Conservation (phyloP, 1,284 basidiomycete species). For the Cutaneotrichosporon cyanovorans region DNA sequence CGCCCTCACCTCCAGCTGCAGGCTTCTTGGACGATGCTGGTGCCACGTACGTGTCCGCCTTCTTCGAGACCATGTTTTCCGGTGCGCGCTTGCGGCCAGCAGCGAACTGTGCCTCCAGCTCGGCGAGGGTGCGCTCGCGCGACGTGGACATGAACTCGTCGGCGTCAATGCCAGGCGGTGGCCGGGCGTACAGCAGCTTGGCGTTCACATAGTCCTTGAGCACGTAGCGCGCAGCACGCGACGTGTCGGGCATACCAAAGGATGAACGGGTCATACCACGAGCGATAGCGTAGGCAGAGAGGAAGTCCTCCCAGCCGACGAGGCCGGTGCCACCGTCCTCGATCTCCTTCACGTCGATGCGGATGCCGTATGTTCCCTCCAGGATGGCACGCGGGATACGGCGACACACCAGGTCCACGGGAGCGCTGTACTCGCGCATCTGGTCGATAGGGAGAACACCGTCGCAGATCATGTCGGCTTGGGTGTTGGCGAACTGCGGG, state of each 20-base stretch:
- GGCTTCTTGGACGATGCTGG: constrained; percentile 18
- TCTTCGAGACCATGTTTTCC: constrained; percentile 69
- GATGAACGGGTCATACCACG: constrained; percentile 88
- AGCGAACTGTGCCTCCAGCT: constrained; percentile 48
- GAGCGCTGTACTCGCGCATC: constrained; percentile 88
- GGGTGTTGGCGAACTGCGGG: constrained; percentile 93
- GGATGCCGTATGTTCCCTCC: constrained; percentile 81
- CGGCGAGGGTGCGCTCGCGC: constrained; percentile 56
- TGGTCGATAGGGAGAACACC: constrained; percentile 98
- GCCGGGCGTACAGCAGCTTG: constrained; percentile 81
- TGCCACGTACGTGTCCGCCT: constrained; percentile 68
- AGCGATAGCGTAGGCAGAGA: constrained; percentile 86
- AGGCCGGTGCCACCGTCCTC: constrained; percentile 81
- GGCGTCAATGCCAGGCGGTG: constrained; percentile 63
- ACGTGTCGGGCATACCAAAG: constrained; percentile 95
- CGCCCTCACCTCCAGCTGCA: no score
- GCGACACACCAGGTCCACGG: constrained; percentile 69
- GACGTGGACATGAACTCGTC: constrained; percentile 72
- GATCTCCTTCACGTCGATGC: constrained; percentile 57
- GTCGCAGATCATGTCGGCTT: constrained; percentile 91
- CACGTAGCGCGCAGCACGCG: constrained; percentile 82
- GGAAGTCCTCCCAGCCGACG: constrained; percentile 72
- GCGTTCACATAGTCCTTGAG: constrained; percentile 98
- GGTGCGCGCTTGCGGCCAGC: constrained; percentile 71
- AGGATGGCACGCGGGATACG: constrained; percentile 78